Evolutionary conservation across 164 flowering plant genomes (phyloP).

Genomic region (Tetrastigma voinierianum): DNA sequence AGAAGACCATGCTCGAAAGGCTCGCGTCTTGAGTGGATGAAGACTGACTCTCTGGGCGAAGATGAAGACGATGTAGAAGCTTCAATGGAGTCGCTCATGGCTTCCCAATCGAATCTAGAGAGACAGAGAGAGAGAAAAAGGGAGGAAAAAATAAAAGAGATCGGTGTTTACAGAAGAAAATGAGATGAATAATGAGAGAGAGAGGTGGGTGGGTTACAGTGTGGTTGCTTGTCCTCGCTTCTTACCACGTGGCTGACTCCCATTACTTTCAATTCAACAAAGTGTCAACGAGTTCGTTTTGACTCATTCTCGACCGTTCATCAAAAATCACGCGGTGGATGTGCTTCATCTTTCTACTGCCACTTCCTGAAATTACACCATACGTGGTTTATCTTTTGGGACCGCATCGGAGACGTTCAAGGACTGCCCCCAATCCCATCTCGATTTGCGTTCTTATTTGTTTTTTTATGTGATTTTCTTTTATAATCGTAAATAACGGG

Average conservation of each 20-base stretch:
- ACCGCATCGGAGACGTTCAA: no score
- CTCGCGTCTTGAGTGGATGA: constrained; percentile 62
- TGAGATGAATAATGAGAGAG: constrained; percentile 3
- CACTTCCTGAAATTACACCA: no score
- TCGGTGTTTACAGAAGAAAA: not conserved
- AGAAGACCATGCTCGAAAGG: constrained; percentile 94
- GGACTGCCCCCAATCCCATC: no score
- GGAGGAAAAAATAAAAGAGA: not conserved
- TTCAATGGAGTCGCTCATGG: constrained; percentile 29
- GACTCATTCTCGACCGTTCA: no score
- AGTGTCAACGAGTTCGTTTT: no score
- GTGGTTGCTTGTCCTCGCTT: not conserved
- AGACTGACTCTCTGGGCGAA: constrained; percentile 16
- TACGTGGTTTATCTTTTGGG: no score
- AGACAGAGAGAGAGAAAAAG: constrained; percentile 3
- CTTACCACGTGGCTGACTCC: not conserved
- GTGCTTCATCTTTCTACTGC: no score
- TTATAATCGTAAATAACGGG: no score
- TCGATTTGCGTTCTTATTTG: no score
- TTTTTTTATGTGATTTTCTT: no score
- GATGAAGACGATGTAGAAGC: constrained; percentile 33
- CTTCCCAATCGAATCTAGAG: not conserved
- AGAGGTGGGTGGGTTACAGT: not conserved
- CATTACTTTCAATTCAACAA: no score
- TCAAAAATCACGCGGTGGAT: no score